These are phyloP conservation scores for Forsythia suspensa DNA, from an alignment of 257 asterid genomes.

Conservation along the genomic window DNA sequence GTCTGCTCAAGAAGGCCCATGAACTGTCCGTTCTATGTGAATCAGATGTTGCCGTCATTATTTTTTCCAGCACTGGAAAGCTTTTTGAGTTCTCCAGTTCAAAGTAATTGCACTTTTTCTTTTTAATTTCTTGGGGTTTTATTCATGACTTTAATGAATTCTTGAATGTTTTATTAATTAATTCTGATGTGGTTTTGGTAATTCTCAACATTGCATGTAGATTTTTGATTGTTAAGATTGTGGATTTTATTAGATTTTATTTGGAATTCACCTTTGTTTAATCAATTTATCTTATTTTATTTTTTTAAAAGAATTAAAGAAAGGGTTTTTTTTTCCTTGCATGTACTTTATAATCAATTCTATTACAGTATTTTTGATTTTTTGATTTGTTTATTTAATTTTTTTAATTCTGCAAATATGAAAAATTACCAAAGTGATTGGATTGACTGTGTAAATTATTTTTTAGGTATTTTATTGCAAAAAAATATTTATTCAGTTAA, in stretches of 20 bases:
- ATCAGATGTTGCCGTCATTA: constrained; percentile 72
- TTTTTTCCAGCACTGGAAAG: constrained; percentile 75
- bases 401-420: constrained; percentile 11
- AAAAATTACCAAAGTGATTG: background rate
- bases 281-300: background rate
- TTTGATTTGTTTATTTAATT: constrained; percentile 7
- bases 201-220: constrained; percentile 27
- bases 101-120: constrained; percentile 29
- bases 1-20: constrained; percentile 71
- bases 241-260: background rate
- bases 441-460: background rate
- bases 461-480: background rate
- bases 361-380: constrained; percentile 11
- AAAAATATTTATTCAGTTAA: background rate
- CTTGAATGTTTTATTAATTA: background rate
- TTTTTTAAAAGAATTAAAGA: background rate
- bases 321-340: background rate
- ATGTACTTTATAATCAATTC: constrained; percentile 18
- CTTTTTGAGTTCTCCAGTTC: constrained; percentile 64
- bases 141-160: background rate
- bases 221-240: background rate
- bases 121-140: constrained; percentile 18
- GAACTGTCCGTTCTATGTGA: constrained; percentile 83
- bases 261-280: background rate
- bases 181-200: background rate